These are phyloP conservation scores for Ophiostoma himal-ulmi DNA, from an alignment of 2,329 filamentous ascomycete genomes.

Conservation along the genomic window DNA sequence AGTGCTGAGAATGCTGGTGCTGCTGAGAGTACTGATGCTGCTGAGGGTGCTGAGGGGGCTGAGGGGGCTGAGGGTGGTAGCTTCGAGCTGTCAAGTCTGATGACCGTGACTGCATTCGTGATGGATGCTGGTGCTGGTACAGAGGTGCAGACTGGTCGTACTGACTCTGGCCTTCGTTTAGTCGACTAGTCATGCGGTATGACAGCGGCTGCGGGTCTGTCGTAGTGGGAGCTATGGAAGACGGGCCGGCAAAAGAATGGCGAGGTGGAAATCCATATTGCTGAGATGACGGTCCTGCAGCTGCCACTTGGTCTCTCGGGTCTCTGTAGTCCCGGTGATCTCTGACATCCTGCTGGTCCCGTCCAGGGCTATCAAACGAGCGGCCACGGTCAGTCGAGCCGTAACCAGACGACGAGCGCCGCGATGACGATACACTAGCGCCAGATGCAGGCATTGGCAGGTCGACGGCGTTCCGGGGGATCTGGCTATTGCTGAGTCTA, in stretches of 20 bases:
- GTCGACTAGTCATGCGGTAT: not conserved
- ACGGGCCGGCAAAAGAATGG: not conserved
- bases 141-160: too few relatives aligned
- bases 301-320: not conserved
- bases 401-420: slow-evolving; percentile 5
- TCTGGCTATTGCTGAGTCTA: not conserved
- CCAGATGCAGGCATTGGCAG: not conserved
- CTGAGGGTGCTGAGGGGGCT: not conserved
- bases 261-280: not conserved
- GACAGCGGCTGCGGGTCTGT: not conserved
- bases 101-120: slow-evolving; percentile 19
- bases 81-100: not conserved
- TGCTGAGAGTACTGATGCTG: not conserved
- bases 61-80: slow-evolving; percentile 1
- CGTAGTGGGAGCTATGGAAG: not conserved
- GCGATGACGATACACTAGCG: not conserved
- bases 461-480: not conserved
- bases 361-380: not conserved
- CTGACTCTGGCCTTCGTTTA: not conserved
- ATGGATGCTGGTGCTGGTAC: slow-evolving; percentile 9
- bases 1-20: not conserved
- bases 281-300: not conserved
- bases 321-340: not conserved
- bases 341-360: not conserved
- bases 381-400: not conserved